These are phyloP conservation scores for Saxophila tyrrhenica DNA, from an alignment of 495 filamentous ascomycete genomes.

Conservation along the genomic window DNA sequence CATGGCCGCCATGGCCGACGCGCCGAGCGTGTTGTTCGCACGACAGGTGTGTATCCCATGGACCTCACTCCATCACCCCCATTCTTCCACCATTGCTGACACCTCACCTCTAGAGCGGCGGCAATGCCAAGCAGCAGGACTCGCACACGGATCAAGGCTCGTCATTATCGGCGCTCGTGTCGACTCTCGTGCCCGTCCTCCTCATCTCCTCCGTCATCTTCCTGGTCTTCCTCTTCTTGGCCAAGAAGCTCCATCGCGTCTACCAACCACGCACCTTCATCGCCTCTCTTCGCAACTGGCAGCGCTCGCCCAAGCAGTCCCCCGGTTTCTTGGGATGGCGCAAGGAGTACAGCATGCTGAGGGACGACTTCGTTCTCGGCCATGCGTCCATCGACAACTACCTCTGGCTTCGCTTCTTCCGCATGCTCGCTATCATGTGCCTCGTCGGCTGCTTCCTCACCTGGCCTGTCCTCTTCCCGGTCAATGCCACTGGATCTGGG, in stretches of 20 bases:
- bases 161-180: slow-evolving; percentile 47
- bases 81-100: not conserved
- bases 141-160: not conserved
- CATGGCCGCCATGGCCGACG: too few species aligned
- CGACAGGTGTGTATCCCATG: too few species aligned
- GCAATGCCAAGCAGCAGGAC: slow-evolving; percentile 2
- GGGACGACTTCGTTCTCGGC: slow-evolving; percentile 71
- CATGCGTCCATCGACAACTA: slow-evolving; percentile 72
- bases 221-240: slow-evolving; percentile 61
- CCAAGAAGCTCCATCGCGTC: slow-evolving; percentile 55
- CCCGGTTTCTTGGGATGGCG: slow-evolving; percentile 66
- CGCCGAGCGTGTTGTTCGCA: too few species aligned
- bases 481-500: slow-evolving; percentile 35
- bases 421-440: slow-evolving; percentile 27
- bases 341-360: slow-evolving; percentile 58
- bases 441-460: slow-evolving; percentile 32
- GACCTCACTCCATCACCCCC: too few species aligned
- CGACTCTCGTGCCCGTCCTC: slow-evolving; percentile 60
- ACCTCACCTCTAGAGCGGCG: not conserved
- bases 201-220: slow-evolving; percentile 53
- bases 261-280: slow-evolving; percentile 44
- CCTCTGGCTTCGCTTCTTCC: slow-evolving; percentile 31
- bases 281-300: slow-evolving; percentile 14
- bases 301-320: slow-evolving; percentile 56
- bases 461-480: slow-evolving; percentile 34